Percentiles rank a stretch among this genome's conserved stretches.
These are phyloP conservation scores for Mycena olivaceomarginata DNA, from an alignment of 768 basidiomycete species.

Conservation along the genomic window DNA sequence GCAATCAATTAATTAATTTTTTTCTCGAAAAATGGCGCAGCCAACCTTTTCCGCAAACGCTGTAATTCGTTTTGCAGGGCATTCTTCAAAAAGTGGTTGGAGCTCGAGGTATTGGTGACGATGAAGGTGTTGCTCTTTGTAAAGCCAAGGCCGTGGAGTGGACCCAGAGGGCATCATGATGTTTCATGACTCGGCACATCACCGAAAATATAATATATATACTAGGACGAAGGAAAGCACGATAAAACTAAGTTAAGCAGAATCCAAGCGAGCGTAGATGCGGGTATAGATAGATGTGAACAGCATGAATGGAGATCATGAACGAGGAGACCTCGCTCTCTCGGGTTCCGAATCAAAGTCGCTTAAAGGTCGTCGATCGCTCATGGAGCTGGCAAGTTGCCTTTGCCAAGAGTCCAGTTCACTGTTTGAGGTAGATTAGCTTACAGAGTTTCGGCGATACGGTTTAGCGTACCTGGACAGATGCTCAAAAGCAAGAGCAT, in stretches of 20 bases:
- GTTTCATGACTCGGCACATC: no score
- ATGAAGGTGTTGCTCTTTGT: no score
- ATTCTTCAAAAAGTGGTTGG: no score
- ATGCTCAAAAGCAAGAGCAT: conserved; percentile 84
- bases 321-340: conserved; percentile 76
- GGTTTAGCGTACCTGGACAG: conserved; percentile 43
- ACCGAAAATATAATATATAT: no score
- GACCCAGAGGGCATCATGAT: no score
- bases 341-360: conserved; percentile 82
- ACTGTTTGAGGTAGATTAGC: conserved; percentile 62
- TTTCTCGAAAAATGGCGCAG: no score
- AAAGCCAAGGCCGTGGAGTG: no score
- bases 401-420: conserved; percentile 93
- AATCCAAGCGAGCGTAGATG: conserved; percentile 56
- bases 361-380: conserved; percentile 81
- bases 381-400: conserved; percentile 88
- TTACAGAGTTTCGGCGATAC: neutral
- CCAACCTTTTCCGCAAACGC: no score
- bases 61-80: no score
- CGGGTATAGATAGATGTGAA: conserved; percentile 59
- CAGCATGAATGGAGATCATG: conserved; percentile 65
- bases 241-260: conserved; percentile 47
- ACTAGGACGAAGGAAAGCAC: conserved; percentile 48
- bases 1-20: no score
- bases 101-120: no score